Evolutionary conservation across 352 stramenopile species (phyloP), one percentile per base, ranked within the genome.

Genomic region (Elongisporangium prolatum): DNA sequence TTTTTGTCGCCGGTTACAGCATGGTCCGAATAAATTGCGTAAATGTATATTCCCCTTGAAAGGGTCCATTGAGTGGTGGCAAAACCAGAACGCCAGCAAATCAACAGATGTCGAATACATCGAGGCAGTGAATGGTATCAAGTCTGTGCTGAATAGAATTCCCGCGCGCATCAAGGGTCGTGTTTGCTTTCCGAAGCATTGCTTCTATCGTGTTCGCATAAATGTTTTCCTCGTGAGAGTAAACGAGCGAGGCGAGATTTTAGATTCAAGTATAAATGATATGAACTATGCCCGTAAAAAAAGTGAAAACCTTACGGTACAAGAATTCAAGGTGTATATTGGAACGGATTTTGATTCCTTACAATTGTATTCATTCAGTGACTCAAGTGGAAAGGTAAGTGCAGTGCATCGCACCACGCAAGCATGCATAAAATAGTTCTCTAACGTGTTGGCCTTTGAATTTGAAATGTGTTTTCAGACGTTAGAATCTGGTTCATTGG

Each of bases 21-120:
- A 87, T 77, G 75, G 72, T n/a, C 57, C 68, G 7, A 64, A 68
- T 28, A 80, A 74, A 50, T 63, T 86, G 13, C 69, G 69, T 0
- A 69, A 64, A 52, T 86, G 77, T 56, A 78, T 85, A 48, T 88
- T 88, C 21, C 80, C 80, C 2, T 47, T 85, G 3, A 88, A 76
- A 40, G 80, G 83, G 0, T 57, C 53, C n/a, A 60, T 93, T 20
- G 70, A 87, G 18, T 93, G 83, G 83, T 93, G 83, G 83, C 54
- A 74, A 28, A 50, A 70, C 1, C 69, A 73, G 34, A 71, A 78
- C 21, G 34, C 56, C 0, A 68, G 63, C 14, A 80, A 77, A 48
- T 79, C 80, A 0, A 63, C 59, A 8, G 71, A 71, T 3, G 57
- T 92, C 4, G 55, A 21, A 2, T 67, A 72, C 20, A 50, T 56